Evolutionary conservation across 345 rosid genomes (phyloP).

Genomic region (Populus davidiana): DNA sequence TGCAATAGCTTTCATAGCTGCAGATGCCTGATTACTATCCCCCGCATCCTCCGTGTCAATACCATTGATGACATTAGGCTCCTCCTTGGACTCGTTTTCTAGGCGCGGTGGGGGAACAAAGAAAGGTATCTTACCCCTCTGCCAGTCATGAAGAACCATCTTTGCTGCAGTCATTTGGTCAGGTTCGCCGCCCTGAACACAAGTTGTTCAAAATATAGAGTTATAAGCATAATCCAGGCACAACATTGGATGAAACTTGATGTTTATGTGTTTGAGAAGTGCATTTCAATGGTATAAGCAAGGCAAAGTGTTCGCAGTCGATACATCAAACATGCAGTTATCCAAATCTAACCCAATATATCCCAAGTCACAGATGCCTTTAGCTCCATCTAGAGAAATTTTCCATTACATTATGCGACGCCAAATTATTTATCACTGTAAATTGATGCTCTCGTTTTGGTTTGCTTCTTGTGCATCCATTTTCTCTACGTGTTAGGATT

Average conservation of each 20-base stretch:
- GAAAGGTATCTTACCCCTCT: constrained; percentile 87
- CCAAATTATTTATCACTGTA: too few species aligned
- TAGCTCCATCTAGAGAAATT: too few species aligned
- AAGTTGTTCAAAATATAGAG: not conserved
- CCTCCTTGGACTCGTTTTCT: constrained; percentile 33
- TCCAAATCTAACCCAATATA: too few species aligned
- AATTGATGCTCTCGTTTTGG: too few species aligned
- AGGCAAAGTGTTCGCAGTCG: too few species aligned
- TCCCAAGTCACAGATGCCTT: too few species aligned
- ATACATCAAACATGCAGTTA: too few species aligned
- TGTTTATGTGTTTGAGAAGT: too few species aligned
- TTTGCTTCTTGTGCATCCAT: too few species aligned
- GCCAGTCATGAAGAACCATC: constrained; percentile 98
- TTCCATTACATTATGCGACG: too few species aligned
- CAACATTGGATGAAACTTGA: not conserved
- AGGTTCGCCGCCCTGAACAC: constrained; percentile 82
- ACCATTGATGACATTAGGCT: constrained; percentile 34
- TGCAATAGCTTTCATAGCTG: constrained; percentile 76
- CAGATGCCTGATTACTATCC: constrained; percentile 47
- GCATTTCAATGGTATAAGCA: too few species aligned
- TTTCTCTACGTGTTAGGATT: not conserved
- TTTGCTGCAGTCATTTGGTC: constrained; percentile 78
- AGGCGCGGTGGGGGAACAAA: constrained; percentile 69
- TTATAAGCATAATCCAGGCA: not conserved
- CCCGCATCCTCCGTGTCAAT: constrained; percentile 44